These are phyloP conservation scores for Lagenidium sp. DNA, from an alignment of 352 stramenopile species.

Conservation along the genomic window DNA sequence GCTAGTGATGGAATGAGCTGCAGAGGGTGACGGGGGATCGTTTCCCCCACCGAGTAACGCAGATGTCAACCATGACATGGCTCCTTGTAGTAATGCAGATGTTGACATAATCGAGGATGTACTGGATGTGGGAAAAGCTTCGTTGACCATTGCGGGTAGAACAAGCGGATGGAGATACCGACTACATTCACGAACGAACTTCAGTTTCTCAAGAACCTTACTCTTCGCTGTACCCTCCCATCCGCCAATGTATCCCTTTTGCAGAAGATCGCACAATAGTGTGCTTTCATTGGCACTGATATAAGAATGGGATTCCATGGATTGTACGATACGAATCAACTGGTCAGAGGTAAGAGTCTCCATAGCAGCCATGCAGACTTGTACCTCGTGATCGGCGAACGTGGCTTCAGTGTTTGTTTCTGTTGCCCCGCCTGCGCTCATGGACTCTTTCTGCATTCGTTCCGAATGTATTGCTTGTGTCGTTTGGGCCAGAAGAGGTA, in stretches of 20 bases:
- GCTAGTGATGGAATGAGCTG: conserved; percentile 16
- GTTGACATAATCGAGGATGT: conserved; percentile 15
- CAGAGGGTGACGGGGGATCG: conserved; percentile 15
- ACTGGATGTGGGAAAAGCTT: conserved; percentile 14
- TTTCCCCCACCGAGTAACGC: conserved; percentile 11
- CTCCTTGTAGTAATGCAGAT: conserved; percentile 16
- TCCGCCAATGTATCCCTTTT: conserved; percentile 72
- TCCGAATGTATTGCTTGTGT: no score
- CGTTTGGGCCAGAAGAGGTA: conserved; percentile 57
- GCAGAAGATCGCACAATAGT: conserved; percentile 65
- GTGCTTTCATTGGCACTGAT: conserved; percentile 64
- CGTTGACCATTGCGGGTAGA: conserved; percentile 19
- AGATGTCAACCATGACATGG: conserved; percentile 21
- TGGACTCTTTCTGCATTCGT: no score
- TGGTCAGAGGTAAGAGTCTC: conserved; percentile 58
- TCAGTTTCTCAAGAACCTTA: conserved; percentile 55
- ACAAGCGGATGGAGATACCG: conserved; percentile 16
- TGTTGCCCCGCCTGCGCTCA: no score
- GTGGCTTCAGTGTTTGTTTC: no score
- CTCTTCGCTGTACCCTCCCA: conserved; percentile 65
- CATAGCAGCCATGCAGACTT: conserved; percentile 67
- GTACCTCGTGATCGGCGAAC: conserved; percentile 42
- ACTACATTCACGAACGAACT: conserved; percentile 68
- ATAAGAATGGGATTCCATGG: conserved; percentile 60
- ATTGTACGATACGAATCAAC: conserved; percentile 40